Percentiles rank a stretch among this genome's conserved stretches.
Conservation (phyloP, 1,284 basidiomycete species). For the Athelia sp. region DNA sequence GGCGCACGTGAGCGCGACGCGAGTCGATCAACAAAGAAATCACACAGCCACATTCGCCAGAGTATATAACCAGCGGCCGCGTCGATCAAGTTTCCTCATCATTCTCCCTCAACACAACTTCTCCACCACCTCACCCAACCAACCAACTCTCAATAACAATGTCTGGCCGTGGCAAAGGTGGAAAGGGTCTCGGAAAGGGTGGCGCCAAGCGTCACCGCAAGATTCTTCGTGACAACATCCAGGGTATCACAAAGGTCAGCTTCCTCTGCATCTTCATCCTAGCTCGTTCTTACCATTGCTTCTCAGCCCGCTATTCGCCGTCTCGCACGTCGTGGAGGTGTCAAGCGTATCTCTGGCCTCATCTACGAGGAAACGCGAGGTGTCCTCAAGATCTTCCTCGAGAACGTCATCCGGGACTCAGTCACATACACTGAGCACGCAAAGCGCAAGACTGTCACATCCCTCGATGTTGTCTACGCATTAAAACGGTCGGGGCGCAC, state of each 20-base stretch:
- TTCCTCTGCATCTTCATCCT: background rate
- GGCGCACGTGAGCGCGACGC: constrained; percentile 33
- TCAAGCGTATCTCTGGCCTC: constrained; percentile 79
- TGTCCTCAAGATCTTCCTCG: constrained; percentile 75
- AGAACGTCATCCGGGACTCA: constrained; percentile 74
- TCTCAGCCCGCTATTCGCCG: constrained; percentile 72
- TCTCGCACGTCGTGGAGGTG: constrained; percentile 83
- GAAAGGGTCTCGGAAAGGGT: constrained; percentile 66
- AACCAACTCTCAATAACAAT: constrained; percentile 5
- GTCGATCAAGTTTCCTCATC: background rate
- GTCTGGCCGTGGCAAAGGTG: constrained; percentile 38
- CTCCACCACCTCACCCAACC: background rate
- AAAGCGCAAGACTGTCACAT: constrained; percentile 83
- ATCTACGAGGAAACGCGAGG: constrained; percentile 83
- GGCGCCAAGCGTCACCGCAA: constrained; percentile 79
- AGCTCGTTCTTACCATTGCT: constrained; percentile 34
- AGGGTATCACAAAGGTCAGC: constrained; percentile 43
- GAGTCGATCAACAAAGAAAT: constrained; percentile 31
- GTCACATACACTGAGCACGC: constrained; percentile 87
- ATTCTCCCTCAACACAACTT: background rate
- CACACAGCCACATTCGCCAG: constrained; percentile 20
- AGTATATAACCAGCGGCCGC: constrained; percentile 12
- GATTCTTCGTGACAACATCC: constrained; percentile 81
- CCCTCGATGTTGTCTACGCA: constrained; percentile 77
- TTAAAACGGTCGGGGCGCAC: constrained; percentile 80